These are phyloP conservation scores for Wickerhamomyces kurtzmanii DNA, from an alignment of 805 yeast genomes.

Conservation along the genomic window DNA sequence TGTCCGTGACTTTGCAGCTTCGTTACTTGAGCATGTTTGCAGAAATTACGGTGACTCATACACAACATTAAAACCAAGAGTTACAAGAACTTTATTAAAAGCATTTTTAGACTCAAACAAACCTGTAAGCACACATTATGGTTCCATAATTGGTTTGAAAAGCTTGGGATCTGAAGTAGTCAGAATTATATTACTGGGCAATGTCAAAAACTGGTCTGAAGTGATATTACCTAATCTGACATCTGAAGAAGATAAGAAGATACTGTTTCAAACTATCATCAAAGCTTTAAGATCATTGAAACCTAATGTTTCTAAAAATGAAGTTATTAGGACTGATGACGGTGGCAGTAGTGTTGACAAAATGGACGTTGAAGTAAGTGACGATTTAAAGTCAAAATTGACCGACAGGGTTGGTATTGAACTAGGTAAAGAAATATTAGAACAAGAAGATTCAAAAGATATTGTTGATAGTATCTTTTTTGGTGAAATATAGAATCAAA, in stretches of 20 bases:
- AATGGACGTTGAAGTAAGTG: constrained; percentile 26
- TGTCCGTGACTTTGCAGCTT: constrained; percentile 82
- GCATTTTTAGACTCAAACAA: constrained; percentile 81
- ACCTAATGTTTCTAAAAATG: constrained; percentile 9
- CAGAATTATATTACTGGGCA: constrained; percentile 75
- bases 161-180: constrained; percentile 85
- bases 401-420: constrained; percentile 51
- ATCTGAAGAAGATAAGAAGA: constrained; percentile 33
- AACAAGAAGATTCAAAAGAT: constrained; percentile 35
- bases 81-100: constrained; percentile 83
- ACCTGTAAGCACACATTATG: constrained; percentile 86
- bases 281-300: constrained; percentile 45
- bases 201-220: constrained; percentile 70
- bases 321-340: constrained; percentile 11
- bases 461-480: constrained; percentile 61
- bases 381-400: constrained; percentile 31
- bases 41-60: constrained; percentile 75
- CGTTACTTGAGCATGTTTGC: constrained; percentile 71
- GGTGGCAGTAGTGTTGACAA: constrained; percentile 18
- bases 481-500: constrained; percentile 56
- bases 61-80: constrained; percentile 84
- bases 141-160: constrained; percentile 77
- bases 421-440: constrained; percentile 38
- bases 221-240: constrained; percentile 35
- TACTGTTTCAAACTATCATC: constrained; percentile 40